Conservation (phyloP, 805 yeast genomes). For the Wickerhamiella dianesei region DNA sequence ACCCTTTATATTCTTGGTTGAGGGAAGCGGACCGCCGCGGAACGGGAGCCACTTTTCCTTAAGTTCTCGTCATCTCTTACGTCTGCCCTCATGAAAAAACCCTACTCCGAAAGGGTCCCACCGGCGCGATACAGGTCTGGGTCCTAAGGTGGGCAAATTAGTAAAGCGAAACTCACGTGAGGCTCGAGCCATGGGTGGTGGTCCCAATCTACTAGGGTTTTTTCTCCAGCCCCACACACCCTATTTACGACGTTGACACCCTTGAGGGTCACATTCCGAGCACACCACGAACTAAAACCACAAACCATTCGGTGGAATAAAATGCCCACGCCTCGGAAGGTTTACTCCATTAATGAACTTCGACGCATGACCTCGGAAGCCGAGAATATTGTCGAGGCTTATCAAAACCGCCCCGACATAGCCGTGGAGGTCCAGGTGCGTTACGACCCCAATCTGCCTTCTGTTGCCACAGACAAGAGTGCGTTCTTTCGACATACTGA, state of each 20-base stretch:
- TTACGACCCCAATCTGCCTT: constrained; percentile 2
- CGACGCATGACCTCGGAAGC: background rate
- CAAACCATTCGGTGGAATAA: too few relatives aligned
- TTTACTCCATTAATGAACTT: background rate
- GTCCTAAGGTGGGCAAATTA: too few relatives aligned
- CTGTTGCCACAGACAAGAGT: background rate
- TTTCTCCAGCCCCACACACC: too few relatives aligned
- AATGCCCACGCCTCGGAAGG: constrained; percentile 5
- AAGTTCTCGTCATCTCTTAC: background rate
- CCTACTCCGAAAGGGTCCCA: background rate
- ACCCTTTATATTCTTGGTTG: too few relatives aligned
- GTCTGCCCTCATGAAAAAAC: background rate
- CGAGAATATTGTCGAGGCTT: background rate
- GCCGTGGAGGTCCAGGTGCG: constrained; percentile 2
- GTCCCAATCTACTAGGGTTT: too few relatives aligned
- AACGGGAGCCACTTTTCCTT: background rate
- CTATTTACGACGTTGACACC: too few relatives aligned
- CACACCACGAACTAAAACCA: background rate
- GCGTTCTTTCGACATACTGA: background rate
- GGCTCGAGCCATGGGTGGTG: too few relatives aligned
- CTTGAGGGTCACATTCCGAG: too few relatives aligned
- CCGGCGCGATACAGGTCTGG: too few relatives aligned
- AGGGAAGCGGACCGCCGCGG: background rate
- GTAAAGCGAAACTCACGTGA: too few relatives aligned
- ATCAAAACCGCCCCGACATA: background rate